Conservation (phyloP, 2,329 filamentous ascomycete species). For the Phialemoniopsis sp. region DNA sequence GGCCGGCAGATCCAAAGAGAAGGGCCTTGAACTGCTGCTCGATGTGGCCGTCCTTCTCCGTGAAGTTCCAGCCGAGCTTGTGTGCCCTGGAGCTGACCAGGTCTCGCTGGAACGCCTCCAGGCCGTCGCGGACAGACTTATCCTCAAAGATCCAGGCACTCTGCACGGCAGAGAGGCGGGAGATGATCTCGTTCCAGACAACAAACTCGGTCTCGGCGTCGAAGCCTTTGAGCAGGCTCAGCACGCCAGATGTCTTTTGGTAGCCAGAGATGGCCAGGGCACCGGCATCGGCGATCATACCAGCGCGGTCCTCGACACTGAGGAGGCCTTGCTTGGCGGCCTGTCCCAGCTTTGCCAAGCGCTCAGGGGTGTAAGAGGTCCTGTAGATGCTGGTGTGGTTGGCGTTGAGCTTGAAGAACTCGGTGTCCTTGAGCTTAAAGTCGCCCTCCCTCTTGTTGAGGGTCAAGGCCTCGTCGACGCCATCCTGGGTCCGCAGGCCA, state of each 20-base stretch:
- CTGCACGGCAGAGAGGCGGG: constrained; percentile 73
- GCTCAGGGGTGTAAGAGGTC: constrained; percentile 79
- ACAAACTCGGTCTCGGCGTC: constrained; percentile 84
- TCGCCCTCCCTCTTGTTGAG: constrained; percentile 67
- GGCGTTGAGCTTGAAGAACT: constrained; percentile 96
- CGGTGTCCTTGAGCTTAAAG: constrained; percentile 72
- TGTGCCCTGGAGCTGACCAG: constrained; percentile 78
- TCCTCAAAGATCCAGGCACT: constrained; percentile 89
- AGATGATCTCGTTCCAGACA: constrained; percentile 90
- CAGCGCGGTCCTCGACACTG: constrained; percentile 84
- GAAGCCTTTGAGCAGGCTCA: constrained; percentile 83
- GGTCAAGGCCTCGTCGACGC: constrained; percentile 72
- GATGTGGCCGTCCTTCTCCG: constrained; percentile 79
- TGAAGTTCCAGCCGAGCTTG: constrained; percentile 84
- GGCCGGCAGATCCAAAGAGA: constrained; percentile 79
- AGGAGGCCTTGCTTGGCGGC: constrained; percentile 78
- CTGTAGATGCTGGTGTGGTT: constrained; percentile 92
- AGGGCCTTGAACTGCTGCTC: constrained; percentile 93
- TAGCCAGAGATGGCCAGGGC: constrained; percentile 87
- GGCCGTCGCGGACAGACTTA: constrained; percentile 63
- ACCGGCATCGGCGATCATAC: constrained; percentile 91
- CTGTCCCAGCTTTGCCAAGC: constrained; percentile 81
- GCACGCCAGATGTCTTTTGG: constrained; percentile 84
- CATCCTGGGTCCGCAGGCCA: constrained; percentile 78
- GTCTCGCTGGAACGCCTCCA: constrained; percentile 79